Base-by-base conservation (phyloP, 805 yeast genomes). In the Candida chilensis region DNA sequence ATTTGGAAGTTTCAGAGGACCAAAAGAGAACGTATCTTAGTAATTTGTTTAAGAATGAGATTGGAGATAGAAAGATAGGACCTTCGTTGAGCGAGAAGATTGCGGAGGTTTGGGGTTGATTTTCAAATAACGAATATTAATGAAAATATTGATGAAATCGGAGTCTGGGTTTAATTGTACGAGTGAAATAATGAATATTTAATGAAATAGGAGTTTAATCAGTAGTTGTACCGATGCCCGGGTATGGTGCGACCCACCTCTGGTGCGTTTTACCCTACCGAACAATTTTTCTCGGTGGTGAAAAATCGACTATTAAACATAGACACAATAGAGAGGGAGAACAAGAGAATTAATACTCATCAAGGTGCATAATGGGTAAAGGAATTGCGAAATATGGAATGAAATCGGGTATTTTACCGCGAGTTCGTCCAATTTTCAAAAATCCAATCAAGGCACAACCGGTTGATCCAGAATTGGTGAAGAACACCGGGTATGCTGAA, bases 331-430 rank as follows among this genome's bases (percentile, higher is more conserved):
- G n/a, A n/a, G n/a, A n/a, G n/a, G n/a, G n/a, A n/a, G n/a, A n/a
- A n/a, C n/a, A n/a, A n/a, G n/a, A n/a, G n/a, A n/a, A n/a, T n/a
- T n/a, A n/a, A n/a, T n/a, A n/a, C n/a, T n/a, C n/a, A n/a, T n/a
- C n/a, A n/a, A n/a, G n/a, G n/a, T n/a, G n/a, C 28, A 35, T 27
- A 25, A 69, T 69, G 75, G 71, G 68, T 36, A 67, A 64, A 43
- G 63, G 65, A 26, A 50, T 58, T 18, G 61, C 64, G 4, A 66
- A 60, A 39, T 57, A 56, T 33, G 74, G 72, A 3, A 75, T 75
- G 11, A 80, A 81, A 54, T 78, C 90, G 29, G 96, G 96, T 50
- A 64, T 84, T 29, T 65, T 88, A 39, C 96, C 96, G 28, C 64
- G 59, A 32, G 77, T 84, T 7, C 77, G 95, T 44, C 73, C 78